Evolutionary conservation across 1,284 basidiomycete genomes (phyloP).

Genomic region (Erythrobasidium hasegawianum): DNA sequence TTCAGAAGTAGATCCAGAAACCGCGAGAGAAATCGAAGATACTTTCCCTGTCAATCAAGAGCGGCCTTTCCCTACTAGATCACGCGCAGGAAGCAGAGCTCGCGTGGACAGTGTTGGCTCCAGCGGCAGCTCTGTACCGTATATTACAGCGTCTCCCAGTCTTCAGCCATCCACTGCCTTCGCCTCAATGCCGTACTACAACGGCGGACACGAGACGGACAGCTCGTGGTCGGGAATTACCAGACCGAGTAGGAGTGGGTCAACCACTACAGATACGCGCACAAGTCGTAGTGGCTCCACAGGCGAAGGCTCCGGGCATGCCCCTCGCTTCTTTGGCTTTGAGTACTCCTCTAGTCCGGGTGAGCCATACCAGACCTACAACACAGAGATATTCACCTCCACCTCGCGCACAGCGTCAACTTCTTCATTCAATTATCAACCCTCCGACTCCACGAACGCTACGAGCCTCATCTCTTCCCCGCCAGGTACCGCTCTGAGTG

Average conservation of each 20-base stretch:
- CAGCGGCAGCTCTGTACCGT: not conserved
- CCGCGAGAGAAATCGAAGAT: conserved; percentile 23
- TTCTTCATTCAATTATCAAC: conserved; percentile 37
- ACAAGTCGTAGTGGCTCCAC: conserved; percentile 37
- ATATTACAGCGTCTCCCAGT: not conserved
- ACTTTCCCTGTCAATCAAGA: conserved; percentile 19
- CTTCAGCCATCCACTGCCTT: not conserved
- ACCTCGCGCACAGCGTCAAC: conserved; percentile 25
- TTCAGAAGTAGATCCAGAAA: conserved; percentile 16
- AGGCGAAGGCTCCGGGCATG: conserved; percentile 32
- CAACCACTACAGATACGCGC: conserved; percentile 34
- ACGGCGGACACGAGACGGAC: not conserved
- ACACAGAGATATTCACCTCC: no score
- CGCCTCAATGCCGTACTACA: not conserved
- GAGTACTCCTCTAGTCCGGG: conserved; percentile 34
- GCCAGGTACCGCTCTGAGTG: conserved; percentile 20
- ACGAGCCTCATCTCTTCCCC: conserved; percentile 37
- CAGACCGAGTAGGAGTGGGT: conserved; percentile 17
- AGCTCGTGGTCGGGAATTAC: conserved; percentile 6
- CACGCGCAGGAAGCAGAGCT: conserved; percentile 23
- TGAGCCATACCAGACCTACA: conserved; percentile 3
- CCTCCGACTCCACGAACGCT: conserved; percentile 41
- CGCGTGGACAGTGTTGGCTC: conserved; percentile 30
- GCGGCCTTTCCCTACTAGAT: conserved; percentile 13
- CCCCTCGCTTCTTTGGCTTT: conserved; percentile 36